A percentile compares a stretch with the other conserved stretches of the same genome.
Conservation (phyloP, 1,284 basidiomycete species). For the Lentinula novae-zelandiae region DNA sequence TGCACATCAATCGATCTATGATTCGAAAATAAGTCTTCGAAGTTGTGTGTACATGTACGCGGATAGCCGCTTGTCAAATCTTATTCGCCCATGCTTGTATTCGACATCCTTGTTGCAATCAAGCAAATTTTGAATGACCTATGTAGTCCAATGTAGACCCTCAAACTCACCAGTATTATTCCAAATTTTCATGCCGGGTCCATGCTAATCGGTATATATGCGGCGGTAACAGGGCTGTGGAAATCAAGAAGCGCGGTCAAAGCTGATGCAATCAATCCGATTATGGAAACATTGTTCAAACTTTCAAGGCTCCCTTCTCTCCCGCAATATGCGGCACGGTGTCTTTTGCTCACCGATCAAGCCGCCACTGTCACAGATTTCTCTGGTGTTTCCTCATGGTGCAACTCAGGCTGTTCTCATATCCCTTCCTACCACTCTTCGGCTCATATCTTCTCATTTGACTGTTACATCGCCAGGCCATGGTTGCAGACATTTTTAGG, state of each 20-base stretch:
- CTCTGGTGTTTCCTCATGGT: not conserved
- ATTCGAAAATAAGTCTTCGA: not conserved
- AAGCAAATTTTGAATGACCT: not conserved
- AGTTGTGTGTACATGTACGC: not conserved
- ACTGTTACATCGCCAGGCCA: not conserved
- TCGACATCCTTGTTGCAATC: too few relatives aligned
- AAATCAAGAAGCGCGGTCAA: not conserved
- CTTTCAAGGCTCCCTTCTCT: not conserved
- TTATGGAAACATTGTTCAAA: not conserved
- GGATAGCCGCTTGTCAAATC: not conserved
- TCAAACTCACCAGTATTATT: not conserved
- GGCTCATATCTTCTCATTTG: not conserved
- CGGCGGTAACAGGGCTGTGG: too few relatives aligned
- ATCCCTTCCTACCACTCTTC: not conserved
- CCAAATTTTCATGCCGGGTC: too few relatives aligned
- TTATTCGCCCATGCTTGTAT: too few relatives aligned
- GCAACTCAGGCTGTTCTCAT: not conserved
- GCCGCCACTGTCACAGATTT: not conserved
- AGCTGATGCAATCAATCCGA: not conserved
- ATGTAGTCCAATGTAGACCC: not conserved
- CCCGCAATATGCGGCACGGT: not conserved
- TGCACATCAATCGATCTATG: not conserved
- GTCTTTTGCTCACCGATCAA: not conserved
- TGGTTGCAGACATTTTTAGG: conserved; percentile 18
- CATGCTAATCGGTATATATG: too few relatives aligned